These are phyloP conservation scores for Botrytis hyacinthi DNA, from an alignment of 2,329 filamentous ascomycete genomes.

Conservation along the genomic window DNA sequence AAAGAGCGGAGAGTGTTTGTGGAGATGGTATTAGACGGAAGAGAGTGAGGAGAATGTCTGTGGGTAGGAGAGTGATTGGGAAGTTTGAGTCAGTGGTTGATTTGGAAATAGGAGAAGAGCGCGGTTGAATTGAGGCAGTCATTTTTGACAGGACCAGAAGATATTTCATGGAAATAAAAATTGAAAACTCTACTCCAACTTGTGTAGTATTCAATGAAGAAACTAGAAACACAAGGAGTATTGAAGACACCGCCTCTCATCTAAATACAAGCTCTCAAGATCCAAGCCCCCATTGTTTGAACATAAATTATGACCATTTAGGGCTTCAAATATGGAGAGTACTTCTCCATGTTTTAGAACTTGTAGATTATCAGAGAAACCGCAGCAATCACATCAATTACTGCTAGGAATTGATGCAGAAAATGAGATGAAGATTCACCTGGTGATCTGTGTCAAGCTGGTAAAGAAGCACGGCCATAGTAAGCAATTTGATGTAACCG, in stretches of 20 bases:
- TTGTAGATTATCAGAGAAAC: background rate
- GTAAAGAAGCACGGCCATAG: background rate
- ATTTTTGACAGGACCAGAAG: background rate
- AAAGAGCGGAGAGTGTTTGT: conserved; percentile 10
- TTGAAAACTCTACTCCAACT: background rate
- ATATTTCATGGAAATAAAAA: background rate
- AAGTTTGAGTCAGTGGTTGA: background rate
- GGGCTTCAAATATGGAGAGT: background rate
- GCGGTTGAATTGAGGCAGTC: background rate
- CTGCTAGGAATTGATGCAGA: background rate
- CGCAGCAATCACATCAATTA: background rate
- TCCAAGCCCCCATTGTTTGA: background rate
- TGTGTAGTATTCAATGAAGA: background rate
- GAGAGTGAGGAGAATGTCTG: conserved; percentile 4
- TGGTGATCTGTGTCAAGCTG: background rate
- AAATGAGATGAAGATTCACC: background rate
- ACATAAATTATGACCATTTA: background rate
- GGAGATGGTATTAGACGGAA: background rate
- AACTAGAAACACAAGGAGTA: background rate
- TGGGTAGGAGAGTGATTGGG: background rate
- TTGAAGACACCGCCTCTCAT: background rate
- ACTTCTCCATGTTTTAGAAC: background rate
- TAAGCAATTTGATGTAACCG: background rate
- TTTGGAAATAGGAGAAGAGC: background rate
- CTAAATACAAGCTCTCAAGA: background rate